These are phyloP conservation scores for Aspergillus tanneri DNA, from an alignment of 2,329 filamentous ascomycete genomes.

Conservation along the genomic window DNA sequence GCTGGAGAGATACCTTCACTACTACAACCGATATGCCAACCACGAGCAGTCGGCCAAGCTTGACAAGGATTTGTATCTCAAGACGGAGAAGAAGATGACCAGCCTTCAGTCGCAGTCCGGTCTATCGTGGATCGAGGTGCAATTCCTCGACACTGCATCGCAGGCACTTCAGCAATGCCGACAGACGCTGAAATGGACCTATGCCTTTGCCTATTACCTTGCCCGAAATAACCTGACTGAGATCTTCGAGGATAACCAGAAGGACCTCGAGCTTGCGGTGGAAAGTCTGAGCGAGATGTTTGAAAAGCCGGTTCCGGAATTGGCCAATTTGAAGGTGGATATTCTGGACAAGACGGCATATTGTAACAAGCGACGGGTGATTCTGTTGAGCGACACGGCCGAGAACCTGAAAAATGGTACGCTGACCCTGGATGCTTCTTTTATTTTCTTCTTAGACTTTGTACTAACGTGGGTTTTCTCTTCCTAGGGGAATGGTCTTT, in stretches of 20 bases:
- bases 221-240: slow-evolving; percentile 91
- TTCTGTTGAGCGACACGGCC: slow-evolving; percentile 87
- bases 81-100: slow-evolving; percentile 99
- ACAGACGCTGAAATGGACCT: slow-evolving; percentile 99
- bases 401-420: slow-evolving; percentile 85
- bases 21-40: slow-evolving; percentile 98
- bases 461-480: too few species aligned
- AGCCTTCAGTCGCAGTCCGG: slow-evolving; percentile 89
- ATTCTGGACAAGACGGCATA: slow-evolving; percentile 99
- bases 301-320: slow-evolving; percentile 87
- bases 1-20: slow-evolving; percentile 93
- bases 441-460: neutral
- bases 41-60: slow-evolving; percentile 96
- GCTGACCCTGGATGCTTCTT: slow-evolving; percentile 31
- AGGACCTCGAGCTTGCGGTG: slow-evolving; percentile 94
- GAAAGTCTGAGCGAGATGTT: slow-evolving; percentile 99
- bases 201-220: slow-evolving; percentile 98
- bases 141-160: slow-evolving; percentile 90
- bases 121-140: slow-evolving; percentile 99
- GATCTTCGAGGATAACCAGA: slow-evolving; percentile 98
- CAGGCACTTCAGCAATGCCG: slow-evolving; percentile 93
- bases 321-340: slow-evolving; percentile 85
- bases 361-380: slow-evolving; percentile 87
- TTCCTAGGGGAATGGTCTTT: slow-evolving; percentile 50
- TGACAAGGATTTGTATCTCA: slow-evolving; percentile 91